Evolutionary conservation across 345 rosid species (phyloP), one percentile per base, ranked within the genome.

Genomic region (Citrus inodora): DNA sequence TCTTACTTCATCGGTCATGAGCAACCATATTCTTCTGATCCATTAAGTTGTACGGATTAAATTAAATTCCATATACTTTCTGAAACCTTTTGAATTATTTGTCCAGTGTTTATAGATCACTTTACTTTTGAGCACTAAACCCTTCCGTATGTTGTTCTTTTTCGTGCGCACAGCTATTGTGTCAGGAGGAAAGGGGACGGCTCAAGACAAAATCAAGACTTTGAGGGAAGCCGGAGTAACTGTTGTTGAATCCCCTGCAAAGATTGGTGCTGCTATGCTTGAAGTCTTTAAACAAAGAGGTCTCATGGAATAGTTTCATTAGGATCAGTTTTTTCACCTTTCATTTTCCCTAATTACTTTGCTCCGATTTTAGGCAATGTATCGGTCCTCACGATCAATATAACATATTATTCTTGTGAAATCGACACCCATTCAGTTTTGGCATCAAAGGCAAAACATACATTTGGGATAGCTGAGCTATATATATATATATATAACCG

Each of bases 161-260:
- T 5, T 22, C 24, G 14, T 14, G 22, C 19, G 22, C 79, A 86
- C 89, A 95, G 99, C 99, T 67, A 96, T 95, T 69, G 94, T 94
- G 19, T 93, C 98, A 0, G 98, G 98, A 0, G 99, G 98, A 42
- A 95, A 95, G 81, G 99, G 99, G 48, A 96, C 98, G 0, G 98
- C 99, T 19, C 97, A 96, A 83, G 97, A 90, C 85, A 96, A 96
- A 86, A 94, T 92, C 80, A 86, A 87, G 86, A 89, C 93, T 14
- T 84, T 94, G 37, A 82, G 85, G 85, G 99, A 91, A 86, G 98
- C 97, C 1, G 97, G 99, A 53, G 98, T 90, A 6, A 90, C 90
- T 2, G 97, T 96, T 80, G 97, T 92, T 5, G 97, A 96, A 79
- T 96, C 99, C 46, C 98, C 97, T 0, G 99, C 99, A 3, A 96